These are phyloP conservation scores for Rhytidhysteron rufulum DNA, from an alignment of 2,329 filamentous ascomycete species.

Conservation along the genomic window DNA sequence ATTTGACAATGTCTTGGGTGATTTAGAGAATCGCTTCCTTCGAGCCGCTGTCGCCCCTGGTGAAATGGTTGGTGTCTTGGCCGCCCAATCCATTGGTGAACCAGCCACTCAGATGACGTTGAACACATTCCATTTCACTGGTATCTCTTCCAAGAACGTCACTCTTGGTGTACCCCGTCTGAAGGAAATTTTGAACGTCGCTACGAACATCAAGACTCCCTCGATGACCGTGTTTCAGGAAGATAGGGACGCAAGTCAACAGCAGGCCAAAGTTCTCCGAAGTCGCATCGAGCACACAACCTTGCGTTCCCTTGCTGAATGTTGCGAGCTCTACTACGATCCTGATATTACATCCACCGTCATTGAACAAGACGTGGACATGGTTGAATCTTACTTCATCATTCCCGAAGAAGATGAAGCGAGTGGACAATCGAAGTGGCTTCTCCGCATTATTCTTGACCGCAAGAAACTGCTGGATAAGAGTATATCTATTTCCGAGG, in stretches of 20 bases:
- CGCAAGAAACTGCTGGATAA: conserved; percentile 95
- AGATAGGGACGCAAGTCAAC: conserved; percentile 59
- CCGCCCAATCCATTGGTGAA: conserved; percentile 97
- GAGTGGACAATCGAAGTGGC: conserved; percentile 79
- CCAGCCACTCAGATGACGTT: conserved; percentile 99
- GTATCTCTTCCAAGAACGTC: conserved; percentile 99
- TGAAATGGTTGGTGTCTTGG: conserved; percentile 98
- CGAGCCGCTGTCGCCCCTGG: conserved; percentile 83
- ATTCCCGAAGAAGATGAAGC: conserved; percentile 73
- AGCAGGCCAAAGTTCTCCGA: conserved; percentile 79
- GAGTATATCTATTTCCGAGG: conserved; percentile 84
- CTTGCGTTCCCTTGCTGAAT: conserved; percentile 81
- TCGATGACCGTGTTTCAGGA: conserved; percentile 91
- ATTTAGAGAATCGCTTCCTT: conserved; percentile 83
- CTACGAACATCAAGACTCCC: conserved; percentile 96
- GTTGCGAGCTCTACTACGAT: conserved; percentile 97
- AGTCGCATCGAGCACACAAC: conserved; percentile 93
- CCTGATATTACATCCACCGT: conserved; percentile 81
- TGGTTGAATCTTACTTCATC: conserved; percentile 96
- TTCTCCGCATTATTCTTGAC: conserved; percentile 88
- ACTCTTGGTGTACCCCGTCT: conserved; percentile 97
- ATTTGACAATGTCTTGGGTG: conserved; percentile 87
- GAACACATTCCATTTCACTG: conserved; percentile 99
- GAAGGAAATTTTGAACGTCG: conserved; percentile 98
- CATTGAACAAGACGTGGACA: conserved; percentile 83